These are phyloP conservation scores for Antitrichia curtipendula DNA, from an alignment of 225 moss, liverwort and hornwort genomes.

Conservation along the genomic window DNA sequence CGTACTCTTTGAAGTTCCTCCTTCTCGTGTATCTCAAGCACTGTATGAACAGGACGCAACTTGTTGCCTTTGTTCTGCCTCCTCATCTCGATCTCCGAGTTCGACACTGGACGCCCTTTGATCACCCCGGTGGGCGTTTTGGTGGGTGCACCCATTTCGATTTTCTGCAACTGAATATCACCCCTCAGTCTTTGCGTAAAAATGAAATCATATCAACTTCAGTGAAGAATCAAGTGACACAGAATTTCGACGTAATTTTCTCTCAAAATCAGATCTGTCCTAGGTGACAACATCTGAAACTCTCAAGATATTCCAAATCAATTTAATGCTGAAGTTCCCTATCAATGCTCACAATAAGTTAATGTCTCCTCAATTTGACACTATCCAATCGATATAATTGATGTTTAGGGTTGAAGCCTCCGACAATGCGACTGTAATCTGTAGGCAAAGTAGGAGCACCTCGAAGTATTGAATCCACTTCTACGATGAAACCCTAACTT, in stretches of 20 bases:
- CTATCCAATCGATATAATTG: background rate
- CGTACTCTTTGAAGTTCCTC: conserved; percentile 1
- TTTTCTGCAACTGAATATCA: background rate
- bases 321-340: background rate
- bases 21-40: conserved; percentile 18
- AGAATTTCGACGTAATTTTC: background rate
- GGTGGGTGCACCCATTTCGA: background rate
- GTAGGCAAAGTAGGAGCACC: background rate
- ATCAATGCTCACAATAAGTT: background rate
- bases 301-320: background rate
- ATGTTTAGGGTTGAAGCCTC: background rate
- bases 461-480: background rate
- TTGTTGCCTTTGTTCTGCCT: background rate
- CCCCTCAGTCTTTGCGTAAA: background rate
- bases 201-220: background rate
- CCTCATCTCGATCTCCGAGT: background rate
- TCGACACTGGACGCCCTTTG: background rate
- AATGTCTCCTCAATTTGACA: background rate
- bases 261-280: background rate
- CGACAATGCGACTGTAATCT: background rate
- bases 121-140: background rate
- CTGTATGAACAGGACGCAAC: background rate
- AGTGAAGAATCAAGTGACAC: background rate
- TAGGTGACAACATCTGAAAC: background rate
- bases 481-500: background rate